phyloP scores from a whole-genome alignment of 805 yeast species.

The Candida endomychidarum region DNA sequence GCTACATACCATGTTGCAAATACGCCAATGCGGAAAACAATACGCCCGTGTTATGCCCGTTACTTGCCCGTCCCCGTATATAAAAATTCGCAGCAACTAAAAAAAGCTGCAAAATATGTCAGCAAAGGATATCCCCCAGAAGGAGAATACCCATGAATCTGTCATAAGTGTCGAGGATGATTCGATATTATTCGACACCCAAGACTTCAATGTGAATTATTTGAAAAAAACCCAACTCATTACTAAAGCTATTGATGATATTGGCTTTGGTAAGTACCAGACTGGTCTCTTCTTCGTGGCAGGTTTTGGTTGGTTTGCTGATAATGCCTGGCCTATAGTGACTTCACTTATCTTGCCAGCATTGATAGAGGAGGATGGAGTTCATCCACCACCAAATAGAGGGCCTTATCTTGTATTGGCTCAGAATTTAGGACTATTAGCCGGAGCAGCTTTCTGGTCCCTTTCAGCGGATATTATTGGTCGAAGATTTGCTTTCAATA shows the following conservation, averaged over 20 bases:
- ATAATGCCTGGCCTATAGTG: constrained; percentile 42
- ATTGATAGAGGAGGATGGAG: constrained; percentile 35
- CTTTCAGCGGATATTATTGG: constrained; percentile 31
- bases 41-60: too few relatives aligned
- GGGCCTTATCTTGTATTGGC: constrained; percentile 44
- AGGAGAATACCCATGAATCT: background rate
- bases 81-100: background rate
- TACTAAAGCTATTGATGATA: constrained; percentile 32
- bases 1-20: too few relatives aligned
- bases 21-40: too few relatives aligned
- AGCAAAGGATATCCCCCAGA: background rate
- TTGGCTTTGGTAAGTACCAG: constrained; percentile 48
- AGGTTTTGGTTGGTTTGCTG: constrained; percentile 58
- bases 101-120: background rate
- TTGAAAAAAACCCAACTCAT: constrained; percentile 23
- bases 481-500: constrained; percentile 29
- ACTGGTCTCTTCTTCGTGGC: constrained; percentile 51
- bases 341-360: constrained; percentile 32
- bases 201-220: constrained; percentile 17
- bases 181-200: constrained; percentile 19
- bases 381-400: constrained; percentile 29
- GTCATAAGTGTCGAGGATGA: constrained; percentile 25
- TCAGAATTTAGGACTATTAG: constrained; percentile 39
- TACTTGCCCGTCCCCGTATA: background rate
- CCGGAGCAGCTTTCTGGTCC: constrained; percentile 33